Evolutionary conservation across 345 rosid species (phyloP), one percentile per base, ranked within the genome.

Genomic region (Chamaenerion angustifolium): DNA sequence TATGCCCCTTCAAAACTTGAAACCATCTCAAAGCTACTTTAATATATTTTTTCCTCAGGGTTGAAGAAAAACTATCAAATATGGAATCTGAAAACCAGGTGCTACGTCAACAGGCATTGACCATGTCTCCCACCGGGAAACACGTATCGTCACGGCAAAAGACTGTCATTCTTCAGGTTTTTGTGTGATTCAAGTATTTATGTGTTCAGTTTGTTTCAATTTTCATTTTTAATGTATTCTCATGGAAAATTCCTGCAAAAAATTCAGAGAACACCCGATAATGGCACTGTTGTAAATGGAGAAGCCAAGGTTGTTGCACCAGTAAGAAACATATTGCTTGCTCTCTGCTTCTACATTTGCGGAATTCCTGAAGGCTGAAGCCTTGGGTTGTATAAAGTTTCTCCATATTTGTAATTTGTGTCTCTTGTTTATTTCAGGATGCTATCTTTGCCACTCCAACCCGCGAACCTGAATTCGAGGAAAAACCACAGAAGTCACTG

Each of bases 21-120:
- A 4, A 11, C 12, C 8, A 31, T 43, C 12, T 16, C 42, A n/a
- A 23, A 27, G 14, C 18, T 57, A 16, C 7, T 58, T 58, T 35
- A 21, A 35, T 43, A 2, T 55, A 55, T 57, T 43, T 47, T 54
- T 64, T 60, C 66, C 45, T 57, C 77, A 92, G 99, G 67, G 59
- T 88, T 52, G 96, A 93, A 75, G 96, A 93, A 65, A 93, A 82
- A 61, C 93, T 93, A 65, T 76, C 95, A 62, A 93, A 93, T 68
- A 81, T 84, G 42, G 99, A 93, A 68, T 84, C 99, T 1, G 99
- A 93, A 68, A 93, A 70, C 75, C 99, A 93, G 79, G 96, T 93
- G 41, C 90, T 93, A 43, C 88, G 99, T 46, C 95, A 93, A 69
- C 99, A 93, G 68, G 88, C 99, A 55, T 71, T 93, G 63, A 70